Percentiles rank a stretch among this genome's conserved stretches.
Conservation (phyloP, 495 filamentous ascomycete genomes). For the Cairneyella variabilis region DNA sequence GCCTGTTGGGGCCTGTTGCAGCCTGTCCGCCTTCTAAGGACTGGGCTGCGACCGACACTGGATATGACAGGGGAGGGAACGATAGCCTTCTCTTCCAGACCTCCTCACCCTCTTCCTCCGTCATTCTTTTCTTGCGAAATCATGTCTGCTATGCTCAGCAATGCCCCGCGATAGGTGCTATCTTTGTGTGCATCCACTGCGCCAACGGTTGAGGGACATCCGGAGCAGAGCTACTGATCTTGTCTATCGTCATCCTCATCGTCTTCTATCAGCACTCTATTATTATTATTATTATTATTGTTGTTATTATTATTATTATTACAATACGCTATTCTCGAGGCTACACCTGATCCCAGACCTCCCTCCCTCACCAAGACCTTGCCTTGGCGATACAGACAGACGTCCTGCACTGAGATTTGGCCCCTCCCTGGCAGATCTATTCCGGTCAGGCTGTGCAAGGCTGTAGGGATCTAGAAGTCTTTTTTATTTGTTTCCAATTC, state of each 20-base stretch:
- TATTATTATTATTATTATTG: neutral
- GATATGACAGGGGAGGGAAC: too few species aligned
- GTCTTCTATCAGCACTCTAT: too few species aligned
- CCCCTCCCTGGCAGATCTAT: constrained; percentile 18
- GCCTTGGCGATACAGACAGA: constrained; percentile 10
- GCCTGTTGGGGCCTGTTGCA: too few species aligned
- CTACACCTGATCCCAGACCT: constrained; percentile 3
- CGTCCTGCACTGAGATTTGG: constrained; percentile 20
- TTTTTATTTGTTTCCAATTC: constrained; percentile 20
- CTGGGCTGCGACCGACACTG: too few species aligned
- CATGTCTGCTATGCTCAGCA: constrained; percentile 15
- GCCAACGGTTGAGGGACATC: constrained; percentile 4
- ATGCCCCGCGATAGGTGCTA: constrained; percentile 25
- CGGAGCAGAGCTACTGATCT: constrained; percentile 14
- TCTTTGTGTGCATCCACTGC: constrained; percentile 23
- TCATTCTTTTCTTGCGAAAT: neutral
- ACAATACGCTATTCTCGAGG: constrained; percentile 3
- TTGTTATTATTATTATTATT: neutral
- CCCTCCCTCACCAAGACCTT: constrained; percentile 7
- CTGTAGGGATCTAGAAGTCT: constrained; percentile 13
- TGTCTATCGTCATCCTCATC: neutral
- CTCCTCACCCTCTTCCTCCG: neutral
- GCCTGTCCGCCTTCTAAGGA: too few species aligned
- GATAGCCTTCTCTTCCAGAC: neutral
- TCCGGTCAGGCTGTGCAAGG: constrained; percentile 25